Evolutionary conservation across 2,329 filamentous ascomycete genomes (phyloP).

Genomic region (Mycosphaerella sp.): DNA sequence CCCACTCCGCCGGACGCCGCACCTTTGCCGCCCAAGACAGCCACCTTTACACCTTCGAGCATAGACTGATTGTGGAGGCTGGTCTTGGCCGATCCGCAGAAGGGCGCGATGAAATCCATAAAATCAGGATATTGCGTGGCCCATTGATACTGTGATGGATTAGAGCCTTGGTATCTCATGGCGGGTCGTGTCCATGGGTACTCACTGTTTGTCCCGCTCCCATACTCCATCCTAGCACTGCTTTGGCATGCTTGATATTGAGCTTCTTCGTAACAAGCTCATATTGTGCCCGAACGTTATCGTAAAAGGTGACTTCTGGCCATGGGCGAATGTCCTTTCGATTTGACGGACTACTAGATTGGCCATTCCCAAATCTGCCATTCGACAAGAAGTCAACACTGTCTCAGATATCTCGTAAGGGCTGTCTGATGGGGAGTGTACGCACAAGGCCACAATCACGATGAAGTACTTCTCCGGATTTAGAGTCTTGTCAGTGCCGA

Average conservation of each 20-base stretch:
- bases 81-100: slow-evolving; percentile 60
- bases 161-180: too few species aligned
- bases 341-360: slow-evolving; percentile 64
- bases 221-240: slow-evolving; percentile 67
- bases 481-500: slow-evolving; percentile 59
- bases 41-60: slow-evolving; percentile 57
- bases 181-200: too few species aligned
- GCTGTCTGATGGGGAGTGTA: too few species aligned
- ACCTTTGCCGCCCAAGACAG: slow-evolving; percentile 54
- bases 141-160: slow-evolving; percentile 28
- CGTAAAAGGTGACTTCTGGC: slow-evolving; percentile 58
- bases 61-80: slow-evolving; percentile 64
- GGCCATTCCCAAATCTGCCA: slow-evolving; percentile 55
- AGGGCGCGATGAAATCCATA: slow-evolving; percentile 59
- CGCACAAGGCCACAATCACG: slow-evolving; percentile 55
- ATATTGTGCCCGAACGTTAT: slow-evolving; percentile 64
- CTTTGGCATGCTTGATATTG: slow-evolving; percentile 53
- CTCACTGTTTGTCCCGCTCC: slow-evolving; percentile 51
- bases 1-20: slow-evolving; percentile 49
- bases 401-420: too few species aligned
- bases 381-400: too few species aligned
- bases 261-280: slow-evolving; percentile 59
- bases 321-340: slow-evolving; percentile 47
- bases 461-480: slow-evolving; percentile 62
- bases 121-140: slow-evolving; percentile 45